Evolutionary conservation across 139 green algal species (phyloP), one percentile per base, ranked within the genome.

Genomic region (Chlamydomonas applanata): DNA sequence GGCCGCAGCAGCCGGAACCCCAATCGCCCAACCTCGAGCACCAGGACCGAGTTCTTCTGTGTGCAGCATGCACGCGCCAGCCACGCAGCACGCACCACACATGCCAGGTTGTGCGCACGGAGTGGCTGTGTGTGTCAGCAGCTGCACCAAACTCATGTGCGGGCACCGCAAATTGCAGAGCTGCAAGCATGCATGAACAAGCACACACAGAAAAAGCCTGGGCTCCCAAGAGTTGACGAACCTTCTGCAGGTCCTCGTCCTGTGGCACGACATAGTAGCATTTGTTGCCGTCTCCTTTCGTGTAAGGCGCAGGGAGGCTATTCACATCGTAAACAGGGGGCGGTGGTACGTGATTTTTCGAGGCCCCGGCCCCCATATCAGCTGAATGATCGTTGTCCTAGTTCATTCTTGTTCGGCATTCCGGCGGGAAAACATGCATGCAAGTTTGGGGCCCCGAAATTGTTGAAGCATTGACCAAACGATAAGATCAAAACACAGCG

Each of bases 1-100:
- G 71, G 71, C 32, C 79, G 70, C 56, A 85, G 56, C 57, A 85
- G 52, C 0, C 79, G 79, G 34, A 85, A 82, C 34, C 79, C 79
- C 49, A 56, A 35, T 4, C 11, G 27, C 17, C 79, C 65, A n/a
- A 85, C 74, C 66, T 85, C 79, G 57, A 85, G 65, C 56, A 79
- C 46, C 11, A 79, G 16, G 11, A 56, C 22, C n/a, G 44, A 20
- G 34, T 36, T 54, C 34, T 71, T 79, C 74, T 84, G 71, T 25
- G 49, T 57, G 54, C 4, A 19, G 40, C 40, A 49, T n/a, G n/a
- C n/a, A n/a, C n/a, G n/a, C n/a, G n/a, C n/a, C n/a, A n/a, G n/a
- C n/a, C n/a, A n/a, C n/a, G n/a, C n/a, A n/a, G n/a, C n/a, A n/a
- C n/a, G 40, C 40, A 49, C 40, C 11, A 49, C 40, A n/a, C 40